Conservation (phyloP, 148 eudicot genomes). For the Cornus suecica region DNA sequence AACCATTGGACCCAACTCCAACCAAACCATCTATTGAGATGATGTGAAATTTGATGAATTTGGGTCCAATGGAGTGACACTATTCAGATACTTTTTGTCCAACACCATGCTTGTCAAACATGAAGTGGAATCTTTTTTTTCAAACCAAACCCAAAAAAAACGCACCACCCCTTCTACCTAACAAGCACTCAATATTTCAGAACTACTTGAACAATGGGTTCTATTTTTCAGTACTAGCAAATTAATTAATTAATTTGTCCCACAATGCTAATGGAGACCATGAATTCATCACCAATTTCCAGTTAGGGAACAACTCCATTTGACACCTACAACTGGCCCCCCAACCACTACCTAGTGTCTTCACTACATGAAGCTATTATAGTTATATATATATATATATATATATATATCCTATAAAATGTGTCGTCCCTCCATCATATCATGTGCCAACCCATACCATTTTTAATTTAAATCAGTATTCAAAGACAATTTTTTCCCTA, state of each 20-base stretch:
- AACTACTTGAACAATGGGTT: neutral
- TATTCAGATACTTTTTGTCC: too few species aligned
- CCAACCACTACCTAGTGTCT: neutral
- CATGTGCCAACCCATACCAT: constrained; percentile 5
- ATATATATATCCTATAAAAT: neutral
- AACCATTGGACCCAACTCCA: too few species aligned
- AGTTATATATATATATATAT: neutral
- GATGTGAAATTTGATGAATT: too few species aligned
- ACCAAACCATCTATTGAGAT: too few species aligned
- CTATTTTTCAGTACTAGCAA: too few species aligned
- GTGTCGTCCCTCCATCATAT: constrained; percentile 2
- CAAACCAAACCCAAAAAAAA: too few species aligned
- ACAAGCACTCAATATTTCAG: too few species aligned
- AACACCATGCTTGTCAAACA: too few species aligned
- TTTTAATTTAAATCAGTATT: neutral
- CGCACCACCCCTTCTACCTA: too few species aligned
- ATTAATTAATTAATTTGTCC: neutral
- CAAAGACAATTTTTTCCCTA: neutral
- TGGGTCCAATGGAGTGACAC: too few species aligned
- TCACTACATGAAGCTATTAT: constrained; percentile 1
- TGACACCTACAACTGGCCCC: neutral
- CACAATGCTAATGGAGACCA: neutral
- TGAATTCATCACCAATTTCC: neutral
- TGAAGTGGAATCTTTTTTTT: too few species aligned
- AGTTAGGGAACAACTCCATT: constrained; percentile 10